Evolutionary conservation across 495 filamentous ascomycete genomes (phyloP).

Genomic region (Xylaria acuta): DNA sequence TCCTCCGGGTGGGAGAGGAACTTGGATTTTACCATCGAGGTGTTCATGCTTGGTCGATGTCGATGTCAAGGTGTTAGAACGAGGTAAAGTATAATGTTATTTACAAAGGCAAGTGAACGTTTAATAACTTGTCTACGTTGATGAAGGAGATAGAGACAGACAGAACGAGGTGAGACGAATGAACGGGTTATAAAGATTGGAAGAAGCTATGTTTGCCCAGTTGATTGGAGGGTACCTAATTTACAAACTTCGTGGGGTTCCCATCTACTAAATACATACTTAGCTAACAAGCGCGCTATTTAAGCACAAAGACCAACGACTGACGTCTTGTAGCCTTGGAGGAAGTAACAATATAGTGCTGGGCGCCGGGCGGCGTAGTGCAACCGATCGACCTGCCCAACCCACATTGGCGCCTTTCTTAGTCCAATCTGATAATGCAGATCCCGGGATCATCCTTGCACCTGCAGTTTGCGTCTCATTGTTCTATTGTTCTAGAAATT

Average conservation of each 20-base stretch:
- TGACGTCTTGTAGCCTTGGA: constrained; percentile 19
- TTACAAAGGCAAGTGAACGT: neutral
- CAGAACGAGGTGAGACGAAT: neutral
- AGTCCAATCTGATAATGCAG: constrained; percentile 25
- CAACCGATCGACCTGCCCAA: constrained; percentile 10
- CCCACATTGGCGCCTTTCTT: constrained; percentile 17
- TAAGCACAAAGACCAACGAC: constrained; percentile 23
- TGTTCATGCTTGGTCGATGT: constrained; percentile 46
- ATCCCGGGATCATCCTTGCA: constrained; percentile 14
- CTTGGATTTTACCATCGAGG: constrained; percentile 76
- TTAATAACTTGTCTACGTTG: neutral
- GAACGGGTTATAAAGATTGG: neutral
- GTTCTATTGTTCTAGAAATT: constrained; percentile 2
- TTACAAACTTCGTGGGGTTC: constrained; percentile 23
- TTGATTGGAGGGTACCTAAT: neutral
- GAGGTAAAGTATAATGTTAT: neutral
- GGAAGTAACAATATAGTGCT: neutral
- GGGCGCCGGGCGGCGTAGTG: neutral
- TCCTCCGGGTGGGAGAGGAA: constrained; percentile 81
- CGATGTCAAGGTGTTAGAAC: neutral
- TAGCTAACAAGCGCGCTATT: constrained; percentile 4
- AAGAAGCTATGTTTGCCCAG: neutral
- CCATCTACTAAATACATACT: neutral
- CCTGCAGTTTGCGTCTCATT: constrained; percentile 10
- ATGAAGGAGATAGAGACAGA: neutral